Percentiles rank a stretch among this genome's conserved stretches.
These are phyloP conservation scores for Leishmania martiniquensis DNA, from an alignment of 208 protist species.

Conservation along the genomic window DNA sequence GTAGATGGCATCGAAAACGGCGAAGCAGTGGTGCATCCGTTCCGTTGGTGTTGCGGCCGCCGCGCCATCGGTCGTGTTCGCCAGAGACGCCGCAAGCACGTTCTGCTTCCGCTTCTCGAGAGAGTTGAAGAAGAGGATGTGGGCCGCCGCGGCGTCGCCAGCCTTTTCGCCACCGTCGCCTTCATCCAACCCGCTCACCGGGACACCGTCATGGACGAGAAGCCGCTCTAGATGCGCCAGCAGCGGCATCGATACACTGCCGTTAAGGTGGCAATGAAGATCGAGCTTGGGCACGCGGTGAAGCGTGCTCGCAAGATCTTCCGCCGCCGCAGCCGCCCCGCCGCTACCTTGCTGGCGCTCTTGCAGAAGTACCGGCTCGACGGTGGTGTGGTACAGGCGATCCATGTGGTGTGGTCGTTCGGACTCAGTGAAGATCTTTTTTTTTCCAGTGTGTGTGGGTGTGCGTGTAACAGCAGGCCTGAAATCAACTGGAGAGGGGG, in stretches of 20 bases:
- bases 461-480: not conserved
- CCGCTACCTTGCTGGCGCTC: not conserved
- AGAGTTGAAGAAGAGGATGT: conserved; percentile 33
- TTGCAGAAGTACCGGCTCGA: conserved; percentile 4
- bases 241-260: conserved; percentile 63
- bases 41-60: conserved; percentile 24
- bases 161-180: not conserved
- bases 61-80: not conserved
- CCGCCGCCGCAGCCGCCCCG: not conserved
- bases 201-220: conserved; percentile 10
- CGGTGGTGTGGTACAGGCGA: not conserved
- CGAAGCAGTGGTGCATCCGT: conserved; percentile 83
- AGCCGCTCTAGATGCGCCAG: conserved; percentile 57
- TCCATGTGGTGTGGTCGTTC: conserved; percentile 5
- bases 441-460: no score
- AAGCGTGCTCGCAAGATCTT: conserved; percentile 15
- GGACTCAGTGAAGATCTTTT: not conserved
- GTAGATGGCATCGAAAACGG: conserved; percentile 83
- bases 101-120: conserved; percentile 25
- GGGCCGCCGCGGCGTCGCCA: not conserved
- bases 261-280: conserved; percentile 80
- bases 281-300: conserved; percentile 62
- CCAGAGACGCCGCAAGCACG: conserved; percentile 15
- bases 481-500: no score
- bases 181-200: not conserved